A percentile compares a stretch with the other conserved stretches of the same genome.
Conservation (phyloP, 805 yeast species). For the Kuraishia cidri region DNA sequence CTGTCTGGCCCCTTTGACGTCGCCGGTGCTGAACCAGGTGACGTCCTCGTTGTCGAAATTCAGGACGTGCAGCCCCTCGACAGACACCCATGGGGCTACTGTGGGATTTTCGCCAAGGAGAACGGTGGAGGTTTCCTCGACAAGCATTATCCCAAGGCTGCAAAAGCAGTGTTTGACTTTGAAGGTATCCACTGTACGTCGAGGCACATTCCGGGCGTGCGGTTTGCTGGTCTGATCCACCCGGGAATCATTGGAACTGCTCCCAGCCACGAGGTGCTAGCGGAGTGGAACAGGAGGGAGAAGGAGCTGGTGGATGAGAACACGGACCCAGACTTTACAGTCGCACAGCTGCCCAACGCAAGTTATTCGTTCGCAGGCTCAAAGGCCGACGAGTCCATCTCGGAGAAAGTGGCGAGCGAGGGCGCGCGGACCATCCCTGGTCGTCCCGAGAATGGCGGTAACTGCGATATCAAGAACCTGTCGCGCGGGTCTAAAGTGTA, state of each 20-base stretch:
- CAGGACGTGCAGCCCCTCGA: conserved; percentile 44
- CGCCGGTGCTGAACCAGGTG: conserved; percentile 37
- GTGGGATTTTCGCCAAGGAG: conserved; percentile 36
- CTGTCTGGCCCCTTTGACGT: conserved; percentile 39
- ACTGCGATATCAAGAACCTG: conserved; percentile 42
- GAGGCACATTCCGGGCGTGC: conserved; percentile 39
- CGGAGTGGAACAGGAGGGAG: conserved; percentile 37
- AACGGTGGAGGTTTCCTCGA: conserved; percentile 46
- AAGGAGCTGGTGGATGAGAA: conserved; percentile 22
- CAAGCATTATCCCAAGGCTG: conserved; percentile 37
- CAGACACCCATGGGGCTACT: conserved; percentile 45
- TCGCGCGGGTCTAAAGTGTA: conserved; percentile 40
- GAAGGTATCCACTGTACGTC: conserved; percentile 42
- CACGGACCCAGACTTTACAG: conserved; percentile 21
- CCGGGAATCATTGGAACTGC: conserved; percentile 45
- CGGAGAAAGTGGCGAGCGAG: conserved; percentile 21
- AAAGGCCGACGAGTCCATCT: conserved; percentile 19
- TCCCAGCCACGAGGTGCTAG: conserved; percentile 32
- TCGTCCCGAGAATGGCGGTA: conserved; percentile 44
- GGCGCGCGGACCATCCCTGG: conserved; percentile 51
- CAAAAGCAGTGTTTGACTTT: conserved; percentile 43
- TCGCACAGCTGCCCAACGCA: conserved; percentile 30
- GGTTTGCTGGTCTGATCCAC: conserved; percentile 39
- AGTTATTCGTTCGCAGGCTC: conserved; percentile 30
- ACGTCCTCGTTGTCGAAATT: conserved; percentile 37